Conservation (phyloP, 345 rosid species). For the Salix udensis region DNA sequence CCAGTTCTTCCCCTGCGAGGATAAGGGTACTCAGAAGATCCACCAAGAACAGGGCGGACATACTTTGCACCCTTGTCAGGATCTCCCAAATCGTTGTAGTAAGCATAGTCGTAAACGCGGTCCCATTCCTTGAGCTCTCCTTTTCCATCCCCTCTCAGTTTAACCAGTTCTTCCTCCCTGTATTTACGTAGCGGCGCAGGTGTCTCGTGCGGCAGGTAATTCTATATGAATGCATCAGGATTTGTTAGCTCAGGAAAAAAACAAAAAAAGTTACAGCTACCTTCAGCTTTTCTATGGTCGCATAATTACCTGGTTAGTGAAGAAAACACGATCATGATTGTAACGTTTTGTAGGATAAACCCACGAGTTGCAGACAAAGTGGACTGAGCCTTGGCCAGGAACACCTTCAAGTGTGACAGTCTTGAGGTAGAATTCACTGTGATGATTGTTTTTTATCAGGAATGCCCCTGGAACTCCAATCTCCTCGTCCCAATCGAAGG, state of each 20-base stretch:
- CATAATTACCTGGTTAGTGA: slow-evolving; percentile 35
- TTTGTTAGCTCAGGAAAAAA: neutral
- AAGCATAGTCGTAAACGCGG: slow-evolving; percentile 45
- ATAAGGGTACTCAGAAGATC: slow-evolving; percentile 39
- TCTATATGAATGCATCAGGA: slow-evolving; percentile 7
- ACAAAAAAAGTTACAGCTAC: neutral
- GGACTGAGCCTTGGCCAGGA: slow-evolving; percentile 39
- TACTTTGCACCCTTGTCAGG: slow-evolving; percentile 33
- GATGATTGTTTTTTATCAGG: slow-evolving; percentile 37
- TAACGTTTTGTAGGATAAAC: slow-evolving; percentile 36
- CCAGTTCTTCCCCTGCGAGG: slow-evolving; percentile 52
- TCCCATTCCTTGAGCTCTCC: slow-evolving; percentile 43
- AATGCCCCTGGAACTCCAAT: slow-evolving; percentile 41
- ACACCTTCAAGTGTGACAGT: slow-evolving; percentile 39
- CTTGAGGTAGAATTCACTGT: slow-evolving; percentile 39
- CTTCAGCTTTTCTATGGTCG: neutral
- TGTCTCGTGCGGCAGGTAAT: slow-evolving; percentile 38
- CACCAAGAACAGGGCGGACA: slow-evolving; percentile 44
- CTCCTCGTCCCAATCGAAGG: slow-evolving; percentile 36
- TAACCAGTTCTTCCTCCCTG: slow-evolving; percentile 38
- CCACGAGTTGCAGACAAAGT: slow-evolving; percentile 53
- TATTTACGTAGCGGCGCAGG: slow-evolving; percentile 34
- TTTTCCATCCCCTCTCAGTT: slow-evolving; percentile 38
- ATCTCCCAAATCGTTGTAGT: slow-evolving; percentile 42
- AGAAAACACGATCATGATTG: slow-evolving; percentile 36